These are phyloP conservation scores for Ramalina peruviana DNA, from an alignment of 495 filamentous ascomycete species.

Conservation along the genomic window DNA sequence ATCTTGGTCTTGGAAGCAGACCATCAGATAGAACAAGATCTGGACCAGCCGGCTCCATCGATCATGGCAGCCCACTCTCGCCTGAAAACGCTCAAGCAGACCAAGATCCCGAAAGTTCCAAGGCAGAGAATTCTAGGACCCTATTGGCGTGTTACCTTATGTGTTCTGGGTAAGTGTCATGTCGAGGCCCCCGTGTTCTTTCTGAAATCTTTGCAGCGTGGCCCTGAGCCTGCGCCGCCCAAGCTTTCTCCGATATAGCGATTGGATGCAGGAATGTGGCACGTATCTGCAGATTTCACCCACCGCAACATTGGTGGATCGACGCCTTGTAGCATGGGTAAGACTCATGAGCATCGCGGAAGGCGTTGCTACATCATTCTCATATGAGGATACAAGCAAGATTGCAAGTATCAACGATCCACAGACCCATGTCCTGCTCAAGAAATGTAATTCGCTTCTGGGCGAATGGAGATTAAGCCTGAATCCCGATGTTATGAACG, in stretches of 20 bases:
- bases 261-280: constrained; percentile 63
- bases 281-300: constrained; percentile 50
- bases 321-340: constrained; percentile 21
- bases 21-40: too few relatives aligned
- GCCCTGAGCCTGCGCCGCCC: constrained; percentile 63
- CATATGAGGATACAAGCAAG: constrained; percentile 21
- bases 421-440: constrained; percentile 19
- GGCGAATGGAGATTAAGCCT: constrained; percentile 15
- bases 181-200: too few relatives aligned
- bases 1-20: too few relatives aligned
- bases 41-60: too few relatives aligned
- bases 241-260: constrained; percentile 56
- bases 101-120: too few relatives aligned
- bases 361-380: constrained; percentile 18
- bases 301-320: constrained; percentile 50
- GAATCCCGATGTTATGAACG: constrained; percentile 15
- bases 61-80: too few relatives aligned
- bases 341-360: constrained; percentile 20
- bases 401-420: constrained; percentile 17
- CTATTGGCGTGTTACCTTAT: too few relatives aligned
- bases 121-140: too few relatives aligned
- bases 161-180: too few relatives aligned
- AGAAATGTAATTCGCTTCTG: constrained; percentile 19
- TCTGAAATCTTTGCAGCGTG: constrained; percentile 27
- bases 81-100: too few relatives aligned